These are phyloP conservation scores for Solanum infundibuliforme DNA, from an alignment of 257 asterid genomes.

Conservation along the genomic window DNA sequence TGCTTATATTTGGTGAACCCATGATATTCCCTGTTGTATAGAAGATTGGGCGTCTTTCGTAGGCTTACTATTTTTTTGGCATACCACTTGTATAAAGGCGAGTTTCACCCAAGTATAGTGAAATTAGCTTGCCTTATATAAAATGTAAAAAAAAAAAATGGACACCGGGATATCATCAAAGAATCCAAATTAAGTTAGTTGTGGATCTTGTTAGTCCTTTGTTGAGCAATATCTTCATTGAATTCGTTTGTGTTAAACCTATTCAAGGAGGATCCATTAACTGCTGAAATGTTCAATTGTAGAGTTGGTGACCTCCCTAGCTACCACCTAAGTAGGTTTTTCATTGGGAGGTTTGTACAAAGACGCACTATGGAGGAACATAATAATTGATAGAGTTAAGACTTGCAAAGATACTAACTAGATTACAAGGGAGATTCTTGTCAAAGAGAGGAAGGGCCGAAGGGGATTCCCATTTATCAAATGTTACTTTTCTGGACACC, in stretches of 20 bases:
- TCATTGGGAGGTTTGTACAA: background rate
- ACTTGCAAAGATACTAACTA: background rate
- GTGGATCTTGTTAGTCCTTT: background rate
- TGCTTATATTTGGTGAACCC: background rate
- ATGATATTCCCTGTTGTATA: background rate
- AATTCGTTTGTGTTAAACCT: background rate
- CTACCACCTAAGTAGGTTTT: background rate
- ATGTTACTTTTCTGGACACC: background rate
- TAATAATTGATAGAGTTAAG: background rate
- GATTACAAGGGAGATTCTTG: background rate
- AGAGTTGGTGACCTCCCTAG: background rate
- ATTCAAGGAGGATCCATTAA: background rate
- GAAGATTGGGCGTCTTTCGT: background rate
- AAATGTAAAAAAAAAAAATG: no score
- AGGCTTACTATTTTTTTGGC: background rate
- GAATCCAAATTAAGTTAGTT: background rate
- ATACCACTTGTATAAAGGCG: background rate
- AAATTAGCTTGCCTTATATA: background rate
- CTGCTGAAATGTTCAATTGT: background rate
- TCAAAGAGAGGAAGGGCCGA: background rate
- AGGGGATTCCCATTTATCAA: background rate
- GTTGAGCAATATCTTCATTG: background rate
- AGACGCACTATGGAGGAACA: background rate
- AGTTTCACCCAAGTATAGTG: no score
- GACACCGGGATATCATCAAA: no score